Percentiles rank a stretch among this genome's conserved stretches.
Conservation (phyloP, 768 basidiomycete genomes). For the Leccinum incarnatum region DNA sequence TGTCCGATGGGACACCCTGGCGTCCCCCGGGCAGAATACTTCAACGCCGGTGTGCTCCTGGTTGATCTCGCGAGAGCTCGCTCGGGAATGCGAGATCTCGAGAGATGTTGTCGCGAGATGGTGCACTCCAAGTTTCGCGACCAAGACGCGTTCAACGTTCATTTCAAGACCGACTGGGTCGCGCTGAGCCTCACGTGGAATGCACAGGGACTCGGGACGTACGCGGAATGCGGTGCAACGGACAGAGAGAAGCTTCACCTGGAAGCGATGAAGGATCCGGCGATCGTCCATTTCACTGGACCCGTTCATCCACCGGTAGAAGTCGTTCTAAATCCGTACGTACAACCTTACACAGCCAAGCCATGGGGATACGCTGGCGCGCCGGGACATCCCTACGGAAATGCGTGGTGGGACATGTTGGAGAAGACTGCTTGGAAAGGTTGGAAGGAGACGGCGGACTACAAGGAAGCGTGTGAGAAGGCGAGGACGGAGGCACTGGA, state of each 20-base stretch:
- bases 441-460: conserved; percentile 26
- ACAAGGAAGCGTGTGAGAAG: conserved; percentile 15
- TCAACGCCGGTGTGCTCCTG: conserved; percentile 56
- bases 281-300: conserved; percentile 58
- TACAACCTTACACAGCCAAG: conserved; percentile 54
- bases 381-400: conserved; percentile 47
- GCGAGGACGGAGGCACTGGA: conserved; percentile 11
- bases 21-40: conserved; percentile 38
- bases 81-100: conserved; percentile 24
- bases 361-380: conserved; percentile 57
- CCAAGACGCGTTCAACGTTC: conserved; percentile 51
- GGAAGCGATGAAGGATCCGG: conserved; percentile 38
- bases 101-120: conserved; percentile 25
- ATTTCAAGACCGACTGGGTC: conserved; percentile 45
- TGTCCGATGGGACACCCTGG: conserved; percentile 45
- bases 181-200: conserved; percentile 47
- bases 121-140: conserved; percentile 36
- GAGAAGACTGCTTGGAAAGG: conserved; percentile 45
- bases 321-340: conserved; percentile 46
- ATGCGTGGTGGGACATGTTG: conserved; percentile 46
- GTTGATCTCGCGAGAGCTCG: conserved; percentile 46
- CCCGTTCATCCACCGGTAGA: conserved; percentile 47
- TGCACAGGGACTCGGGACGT: conserved; percentile 56
- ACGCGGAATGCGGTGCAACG: conserved; percentile 34
- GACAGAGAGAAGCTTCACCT: conserved; percentile 37